Percentiles rank a stretch among this genome's conserved stretches.
These are phyloP conservation scores for Botryotinia globosa DNA, from an alignment of 2,329 filamentous ascomycete species.

Conservation along the genomic window DNA sequence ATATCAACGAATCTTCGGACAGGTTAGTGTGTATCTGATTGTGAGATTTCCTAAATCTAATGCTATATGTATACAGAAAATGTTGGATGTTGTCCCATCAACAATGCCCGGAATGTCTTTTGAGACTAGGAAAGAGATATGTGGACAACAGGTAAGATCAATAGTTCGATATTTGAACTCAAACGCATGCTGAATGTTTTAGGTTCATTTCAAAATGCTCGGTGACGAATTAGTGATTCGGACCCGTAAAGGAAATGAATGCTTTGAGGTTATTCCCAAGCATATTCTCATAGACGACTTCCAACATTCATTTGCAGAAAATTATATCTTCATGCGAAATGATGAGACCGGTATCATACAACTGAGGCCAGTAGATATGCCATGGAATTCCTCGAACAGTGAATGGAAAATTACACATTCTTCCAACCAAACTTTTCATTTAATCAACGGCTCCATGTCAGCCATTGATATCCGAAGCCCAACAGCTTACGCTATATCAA, in stretches of 20 bases:
- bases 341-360: constrained; percentile 22
- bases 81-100: constrained; percentile 34
- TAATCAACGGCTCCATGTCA: constrained; percentile 28
- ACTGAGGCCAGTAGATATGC: constrained; percentile 27
- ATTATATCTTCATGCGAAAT: constrained; percentile 27
- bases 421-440: background rate
- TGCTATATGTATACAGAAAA: constrained; percentile 24
- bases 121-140: constrained; percentile 34
- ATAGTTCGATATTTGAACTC: background rate
- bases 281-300: constrained; percentile 22
- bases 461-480: constrained; percentile 41
- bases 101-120: constrained; percentile 41
- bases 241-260: constrained; percentile 3
- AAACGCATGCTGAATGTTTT: background rate
- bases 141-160: constrained; percentile 32
- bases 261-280: constrained; percentile 26
- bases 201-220: constrained; percentile 40
- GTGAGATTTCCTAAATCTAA: background rate
- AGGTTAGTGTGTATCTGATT: constrained; percentile 4
- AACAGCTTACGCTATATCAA: constrained; percentile 38
- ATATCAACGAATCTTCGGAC: constrained; percentile 27
- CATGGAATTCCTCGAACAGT: constrained; percentile 35
- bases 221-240: constrained; percentile 38
- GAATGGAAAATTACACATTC: constrained; percentile 34
- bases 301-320: constrained; percentile 18